Evolutionary conservation across 2,329 filamentous ascomycete species (phyloP).

Genomic region (Whalleya microplaca): DNA sequence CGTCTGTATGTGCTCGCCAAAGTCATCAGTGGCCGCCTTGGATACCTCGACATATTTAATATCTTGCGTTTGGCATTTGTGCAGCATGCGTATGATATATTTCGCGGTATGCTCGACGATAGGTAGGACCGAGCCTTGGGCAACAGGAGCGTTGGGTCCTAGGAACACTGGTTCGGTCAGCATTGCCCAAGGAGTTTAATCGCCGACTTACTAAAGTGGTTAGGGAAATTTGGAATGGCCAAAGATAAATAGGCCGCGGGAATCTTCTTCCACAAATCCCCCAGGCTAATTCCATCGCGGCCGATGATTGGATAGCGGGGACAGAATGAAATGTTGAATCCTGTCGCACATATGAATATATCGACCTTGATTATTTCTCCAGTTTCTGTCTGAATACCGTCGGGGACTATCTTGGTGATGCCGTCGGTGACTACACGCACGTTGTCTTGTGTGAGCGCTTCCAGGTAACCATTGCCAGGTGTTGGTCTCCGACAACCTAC

Average conservation of each 20-base stretch:
- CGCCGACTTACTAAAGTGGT: constrained; percentile 48
- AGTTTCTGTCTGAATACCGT: constrained; percentile 31
- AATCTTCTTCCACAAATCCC: constrained; percentile 54
- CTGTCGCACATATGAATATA: constrained; percentile 40
- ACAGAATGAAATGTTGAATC: constrained; percentile 29
- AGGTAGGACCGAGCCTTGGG: constrained; percentile 21
- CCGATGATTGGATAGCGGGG: constrained; percentile 49
- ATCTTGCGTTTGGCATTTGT: constrained; percentile 20
- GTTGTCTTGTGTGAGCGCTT: constrained; percentile 33
- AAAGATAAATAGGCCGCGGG: constrained; percentile 58
- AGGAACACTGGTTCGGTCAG: constrained; percentile 44
- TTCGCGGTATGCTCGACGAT: constrained; percentile 16
- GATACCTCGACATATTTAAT: constrained; percentile 17
- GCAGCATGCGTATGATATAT: constrained; percentile 19
- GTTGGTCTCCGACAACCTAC: constrained; percentile 36
- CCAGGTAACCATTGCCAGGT: constrained; percentile 38
- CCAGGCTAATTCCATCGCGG: constrained; percentile 47
- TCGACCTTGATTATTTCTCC: constrained; percentile 35
- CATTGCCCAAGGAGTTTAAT: neutral
- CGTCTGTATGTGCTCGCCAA: constrained; percentile 29
- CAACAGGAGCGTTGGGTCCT: constrained; percentile 33
- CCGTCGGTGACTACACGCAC: constrained; percentile 26
- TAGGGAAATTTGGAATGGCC: constrained; percentile 58
- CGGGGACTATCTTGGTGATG: constrained; percentile 29
- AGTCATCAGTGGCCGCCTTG: constrained; percentile 31